A percentile compares a stretch with the other conserved stretches of the same genome.
Evolutionary conservation across 2,329 filamentous ascomycete genomes (phyloP).

Genomic region (Phialocephala sp.): DNA sequence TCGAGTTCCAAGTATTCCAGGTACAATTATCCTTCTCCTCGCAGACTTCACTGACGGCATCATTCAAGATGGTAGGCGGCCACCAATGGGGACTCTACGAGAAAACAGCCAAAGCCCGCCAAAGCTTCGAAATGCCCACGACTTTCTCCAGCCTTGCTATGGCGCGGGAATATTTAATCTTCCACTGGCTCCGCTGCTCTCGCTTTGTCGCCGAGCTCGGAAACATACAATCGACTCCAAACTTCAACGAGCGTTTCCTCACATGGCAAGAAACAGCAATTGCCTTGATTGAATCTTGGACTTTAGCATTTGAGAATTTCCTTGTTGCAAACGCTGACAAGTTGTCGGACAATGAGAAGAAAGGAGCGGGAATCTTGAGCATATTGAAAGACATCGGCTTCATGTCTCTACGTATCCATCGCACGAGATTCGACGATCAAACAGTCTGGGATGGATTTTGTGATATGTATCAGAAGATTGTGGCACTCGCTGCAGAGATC

Average conservation of each 20-base stretch:
- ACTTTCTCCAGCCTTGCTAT: conserved; percentile 56
- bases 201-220: not conserved
- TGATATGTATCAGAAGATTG: conserved; percentile 58
- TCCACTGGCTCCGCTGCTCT: conserved; percentile 58
- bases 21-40: conserved; percentile 11
- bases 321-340: conserved; percentile 52
- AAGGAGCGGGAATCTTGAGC: conserved; percentile 61
- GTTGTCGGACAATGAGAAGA: conserved; percentile 55
- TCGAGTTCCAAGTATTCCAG: conserved; percentile 28
- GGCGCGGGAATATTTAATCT: conserved; percentile 59
- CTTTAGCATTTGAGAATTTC: conserved; percentile 59
- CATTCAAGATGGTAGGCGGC: conserved; percentile 20
- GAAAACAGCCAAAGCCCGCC: not conserved
- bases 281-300: conserved; percentile 58
- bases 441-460: conserved; percentile 60
- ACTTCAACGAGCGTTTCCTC: not conserved
- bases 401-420: not conserved
- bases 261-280: conserved; percentile 48
- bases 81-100: conserved; percentile 10
- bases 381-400: conserved; percentile 59
- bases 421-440: conserved; percentile 40
- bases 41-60: not conserved
- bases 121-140: not conserved
- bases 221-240: not conserved
- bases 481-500: conserved; percentile 52